These are phyloP conservation scores for Amphicarpaea edgeworthii DNA, from an alignment of 306 rosid genomes.

Conservation along the genomic window DNA sequence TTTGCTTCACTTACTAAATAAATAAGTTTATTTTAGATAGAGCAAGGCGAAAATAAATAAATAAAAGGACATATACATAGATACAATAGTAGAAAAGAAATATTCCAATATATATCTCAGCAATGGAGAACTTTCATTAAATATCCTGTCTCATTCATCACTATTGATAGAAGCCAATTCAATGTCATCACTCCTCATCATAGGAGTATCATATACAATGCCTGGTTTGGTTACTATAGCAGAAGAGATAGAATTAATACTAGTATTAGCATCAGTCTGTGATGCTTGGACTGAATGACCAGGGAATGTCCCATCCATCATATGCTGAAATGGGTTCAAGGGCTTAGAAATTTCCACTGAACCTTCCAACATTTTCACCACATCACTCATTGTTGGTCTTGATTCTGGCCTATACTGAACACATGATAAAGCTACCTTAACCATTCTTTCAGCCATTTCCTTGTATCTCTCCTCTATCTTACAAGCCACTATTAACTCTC, in stretches of 20 bases:
- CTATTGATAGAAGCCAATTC: neutral
- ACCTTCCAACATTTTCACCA: constrained; percentile 60
- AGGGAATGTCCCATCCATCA: neutral
- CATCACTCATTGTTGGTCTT: constrained; percentile 53
- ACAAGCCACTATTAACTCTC: constrained; percentile 23
- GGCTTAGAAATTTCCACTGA: constrained; percentile 46
- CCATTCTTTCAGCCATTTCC: constrained; percentile 46
- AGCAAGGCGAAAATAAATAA: no score
- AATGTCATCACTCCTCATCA: neutral
- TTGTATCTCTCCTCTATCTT: constrained; percentile 41
- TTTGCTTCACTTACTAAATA: no score
- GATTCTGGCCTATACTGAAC: constrained; percentile 47
- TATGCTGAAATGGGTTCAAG: constrained; percentile 44
- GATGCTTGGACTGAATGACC: neutral
- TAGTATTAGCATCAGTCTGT: neutral
- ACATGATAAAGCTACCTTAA: constrained; percentile 50
- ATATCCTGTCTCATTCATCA: neutral
- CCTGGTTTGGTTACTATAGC: neutral
- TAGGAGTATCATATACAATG: neutral
- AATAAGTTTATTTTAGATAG: no score
- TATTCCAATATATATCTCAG: neutral
- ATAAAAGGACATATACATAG: neutral
- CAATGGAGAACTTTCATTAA: neutral
- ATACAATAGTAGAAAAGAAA: neutral
- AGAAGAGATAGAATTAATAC: neutral